phyloP scores from a whole-genome alignment of 495 filamentous ascomycete genomes.

The Penicillium daleae region DNA sequence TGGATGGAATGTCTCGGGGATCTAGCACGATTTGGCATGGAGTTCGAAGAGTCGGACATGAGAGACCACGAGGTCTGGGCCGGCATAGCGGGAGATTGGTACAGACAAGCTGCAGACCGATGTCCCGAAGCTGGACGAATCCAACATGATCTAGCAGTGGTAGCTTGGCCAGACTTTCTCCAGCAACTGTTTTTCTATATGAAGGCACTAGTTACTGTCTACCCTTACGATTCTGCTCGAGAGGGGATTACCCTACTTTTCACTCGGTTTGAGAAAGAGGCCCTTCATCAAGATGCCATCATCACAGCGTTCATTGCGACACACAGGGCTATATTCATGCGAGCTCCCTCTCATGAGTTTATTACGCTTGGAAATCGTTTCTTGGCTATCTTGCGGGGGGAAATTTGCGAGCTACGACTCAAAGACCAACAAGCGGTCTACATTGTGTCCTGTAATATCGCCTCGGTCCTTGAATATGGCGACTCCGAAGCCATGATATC shows the following conservation, averaged over 20 bases:
- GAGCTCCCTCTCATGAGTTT: conserved; percentile 51
- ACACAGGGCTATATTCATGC: conserved; percentile 65
- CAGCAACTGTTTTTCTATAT: conserved; percentile 78
- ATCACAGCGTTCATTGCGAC: conserved; percentile 61
- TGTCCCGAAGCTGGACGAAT: conserved; percentile 73
- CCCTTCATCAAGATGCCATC: conserved; percentile 35
- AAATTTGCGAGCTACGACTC: conserved; percentile 62
- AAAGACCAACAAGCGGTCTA: conserved; percentile 66
- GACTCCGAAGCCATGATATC: conserved; percentile 51
- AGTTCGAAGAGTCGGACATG: conserved; percentile 72
- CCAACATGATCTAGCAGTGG: conserved; percentile 71
- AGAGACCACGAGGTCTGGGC: conserved; percentile 83
- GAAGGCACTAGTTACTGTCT: conserved; percentile 50
- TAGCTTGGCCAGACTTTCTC: conserved; percentile 71
- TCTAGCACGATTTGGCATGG: conserved; percentile 74
- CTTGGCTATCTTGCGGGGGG: conserved; percentile 53
- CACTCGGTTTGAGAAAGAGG: conserved; percentile 54
- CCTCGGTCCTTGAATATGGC: conserved; percentile 63
- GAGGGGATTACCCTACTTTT: conserved; percentile 76
- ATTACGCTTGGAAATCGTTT: conserved; percentile 53
- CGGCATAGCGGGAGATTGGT: conserved; percentile 77
- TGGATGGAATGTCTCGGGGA: conserved; percentile 93
- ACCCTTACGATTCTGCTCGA: conserved; percentile 61
- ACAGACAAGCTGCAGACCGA: conserved; percentile 71
- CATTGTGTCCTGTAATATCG: conserved; percentile 55